Evolutionary conservation across 345 rosid genomes (phyloP), one percentile per base, ranked within the genome.

Genomic region (Aethionema arabicum): DNA sequence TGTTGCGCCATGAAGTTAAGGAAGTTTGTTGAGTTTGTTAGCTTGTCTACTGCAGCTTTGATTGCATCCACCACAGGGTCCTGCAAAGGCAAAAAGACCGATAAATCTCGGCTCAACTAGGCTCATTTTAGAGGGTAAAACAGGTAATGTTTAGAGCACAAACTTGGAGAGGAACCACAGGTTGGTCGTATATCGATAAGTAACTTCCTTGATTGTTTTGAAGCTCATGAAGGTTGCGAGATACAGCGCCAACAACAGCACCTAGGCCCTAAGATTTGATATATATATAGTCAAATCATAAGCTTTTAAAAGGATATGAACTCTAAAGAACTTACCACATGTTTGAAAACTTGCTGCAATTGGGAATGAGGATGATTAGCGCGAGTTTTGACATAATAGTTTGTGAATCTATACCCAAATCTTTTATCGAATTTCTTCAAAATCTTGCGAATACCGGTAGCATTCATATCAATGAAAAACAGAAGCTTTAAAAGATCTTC

Each of bases 331-430:
- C 43, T 80, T 88, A 92, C 98, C 98, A 89, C 98, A 66, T 92
- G 98, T 80, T 78, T 92, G 74, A 85, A 87, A 52, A 92, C 91
- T 87, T 92, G 97, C 73, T 85, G 97, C 59, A 92, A 82, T 79
- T 89, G 95, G 51, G 98, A 89, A 72, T 89, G 87, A 54, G 98
- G 97, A 81, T 92, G 98, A 79, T 89, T 86, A 59, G 98, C 91
- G 32, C 98, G 95, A 55, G 91, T 87, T 79, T 82, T 92, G 72
- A 92, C 95, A 74, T 89, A 89, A 79, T 85, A 83, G 78, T 87
- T 73, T 13, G 91, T 85, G 82, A 92, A 92, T 74, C 89, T 76
- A 78, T 81, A 92, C 60, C 85, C 91, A 57, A 92, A 85, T 52
- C 96, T 86, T 66, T 92, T 92, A 75, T 92, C 98, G 8, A 92